Evolutionary conservation across 208 protist genomes (phyloP).

Genomic region (Leptomonas pyrrhocoris): DNA sequence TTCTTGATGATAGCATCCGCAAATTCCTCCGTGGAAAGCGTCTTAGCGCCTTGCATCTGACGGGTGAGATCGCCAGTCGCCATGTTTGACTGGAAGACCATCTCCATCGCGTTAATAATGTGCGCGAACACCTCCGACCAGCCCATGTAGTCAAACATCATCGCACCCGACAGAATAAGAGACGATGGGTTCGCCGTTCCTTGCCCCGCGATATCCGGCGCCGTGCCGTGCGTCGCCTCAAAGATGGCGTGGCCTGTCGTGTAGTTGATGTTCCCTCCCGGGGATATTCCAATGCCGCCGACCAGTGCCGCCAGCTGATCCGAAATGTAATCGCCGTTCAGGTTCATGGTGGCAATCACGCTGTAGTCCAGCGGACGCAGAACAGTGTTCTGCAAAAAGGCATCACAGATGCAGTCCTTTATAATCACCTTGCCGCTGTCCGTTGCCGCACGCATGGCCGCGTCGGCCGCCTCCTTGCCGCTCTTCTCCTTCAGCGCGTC

Average conservation of each 20-base stretch:
- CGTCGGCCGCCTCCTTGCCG: slow-evolving; percentile 42
- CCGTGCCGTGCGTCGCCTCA: slow-evolving; percentile 61
- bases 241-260: slow-evolving; percentile 54
- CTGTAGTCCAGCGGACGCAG: slow-evolving; percentile 48
- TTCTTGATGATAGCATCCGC: slow-evolving; percentile 32
- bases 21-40: slow-evolving; percentile 45
- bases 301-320: slow-evolving; percentile 70
- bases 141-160: slow-evolving; percentile 58
- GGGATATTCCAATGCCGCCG: slow-evolving; percentile 74
- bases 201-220: slow-evolving; percentile 55
- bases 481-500: slow-evolving; percentile 35
- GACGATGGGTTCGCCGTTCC: slow-evolving; percentile 55
- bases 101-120: slow-evolving; percentile 43
- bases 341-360: slow-evolving; percentile 55
- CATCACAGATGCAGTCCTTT: slow-evolving; percentile 63
- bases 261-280: slow-evolving; percentile 68
- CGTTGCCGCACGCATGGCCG: slow-evolving; percentile 31
- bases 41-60: slow-evolving; percentile 34
- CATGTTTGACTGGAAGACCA: slow-evolving; percentile 36
- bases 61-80: slow-evolving; percentile 45
- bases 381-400: slow-evolving; percentile 60
- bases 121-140: slow-evolving; percentile 43
- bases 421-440: slow-evolving; percentile 48
- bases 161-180: slow-evolving; percentile 48
- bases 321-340: slow-evolving; percentile 65